A percentile compares a stretch with the other conserved stretches of the same genome.
phyloP scores from a whole-genome alignment of 495 filamentous ascomycete species.

The Hyaloscypha variabilis region DNA sequence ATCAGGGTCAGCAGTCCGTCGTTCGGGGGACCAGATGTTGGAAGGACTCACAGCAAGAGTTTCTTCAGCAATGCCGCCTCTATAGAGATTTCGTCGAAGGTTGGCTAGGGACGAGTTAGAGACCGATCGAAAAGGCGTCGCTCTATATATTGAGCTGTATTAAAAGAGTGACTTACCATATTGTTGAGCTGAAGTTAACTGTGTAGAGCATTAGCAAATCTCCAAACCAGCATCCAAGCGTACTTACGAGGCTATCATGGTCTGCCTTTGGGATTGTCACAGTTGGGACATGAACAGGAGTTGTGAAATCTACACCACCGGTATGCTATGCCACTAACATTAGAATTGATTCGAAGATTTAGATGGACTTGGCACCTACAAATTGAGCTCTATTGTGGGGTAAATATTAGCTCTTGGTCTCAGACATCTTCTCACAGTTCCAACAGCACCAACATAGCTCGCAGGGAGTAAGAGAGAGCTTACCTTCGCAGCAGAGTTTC shows the following conservation, averaged over 20 bases:
- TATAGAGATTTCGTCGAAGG: constrained; percentile 62
- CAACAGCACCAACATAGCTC: constrained; percentile 7
- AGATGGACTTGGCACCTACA: constrained; percentile 21
- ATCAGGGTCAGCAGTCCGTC: neutral
- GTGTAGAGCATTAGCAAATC: constrained; percentile 11
- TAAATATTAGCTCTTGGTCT: constrained; percentile 18
- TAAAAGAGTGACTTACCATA: constrained; percentile 46
- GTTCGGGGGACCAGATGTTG: neutral
- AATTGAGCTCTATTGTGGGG: constrained; percentile 32
- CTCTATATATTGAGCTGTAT: constrained; percentile 32
- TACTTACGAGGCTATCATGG: constrained; percentile 56
- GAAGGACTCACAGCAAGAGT: constrained; percentile 56
- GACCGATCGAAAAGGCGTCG: constrained; percentile 10
- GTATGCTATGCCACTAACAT: constrained; percentile 40
- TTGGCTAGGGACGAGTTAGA: constrained; percentile 48
- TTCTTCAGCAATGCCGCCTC: constrained; percentile 62
- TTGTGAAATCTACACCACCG: constrained; percentile 36
- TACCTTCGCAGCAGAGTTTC: constrained; percentile 55
- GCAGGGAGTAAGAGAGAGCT: constrained; percentile 18
- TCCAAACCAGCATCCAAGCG: neutral
- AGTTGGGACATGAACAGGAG: constrained; percentile 38
- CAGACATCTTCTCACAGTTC: neutral
- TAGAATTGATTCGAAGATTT: neutral
- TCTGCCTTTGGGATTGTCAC: constrained; percentile 57
- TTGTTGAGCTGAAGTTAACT: constrained; percentile 38